Evolutionary conservation across 257 asterid species (phyloP).

Genomic region (Gentiana straminea): DNA sequence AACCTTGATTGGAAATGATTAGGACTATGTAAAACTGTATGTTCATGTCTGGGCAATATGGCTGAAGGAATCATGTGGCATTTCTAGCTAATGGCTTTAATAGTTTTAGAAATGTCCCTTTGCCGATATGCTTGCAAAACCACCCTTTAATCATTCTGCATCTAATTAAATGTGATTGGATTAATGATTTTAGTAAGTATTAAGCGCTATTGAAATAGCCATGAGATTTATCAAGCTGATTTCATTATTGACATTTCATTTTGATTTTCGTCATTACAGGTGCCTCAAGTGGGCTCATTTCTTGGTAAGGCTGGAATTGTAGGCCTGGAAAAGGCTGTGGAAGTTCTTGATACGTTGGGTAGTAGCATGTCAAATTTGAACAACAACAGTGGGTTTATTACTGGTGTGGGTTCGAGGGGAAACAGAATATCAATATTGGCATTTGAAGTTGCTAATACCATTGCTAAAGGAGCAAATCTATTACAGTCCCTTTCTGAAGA

Average conservation of each 20-base stretch:
- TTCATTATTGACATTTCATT: no score
- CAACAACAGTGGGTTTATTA: conserved; percentile 74
- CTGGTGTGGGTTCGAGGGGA: conserved; percentile 67
- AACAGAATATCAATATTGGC: conserved; percentile 69
- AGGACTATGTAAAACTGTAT: not conserved
- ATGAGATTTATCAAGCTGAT: no score
- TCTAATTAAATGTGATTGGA: no score
- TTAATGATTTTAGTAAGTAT: no score
- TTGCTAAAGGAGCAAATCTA: conserved; percentile 77
- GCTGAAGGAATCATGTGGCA: not conserved
- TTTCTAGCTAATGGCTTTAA: not conserved
- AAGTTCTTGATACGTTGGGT: conserved; percentile 90
- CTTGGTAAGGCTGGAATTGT: conserved; percentile 91
- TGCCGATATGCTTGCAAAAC: no score
- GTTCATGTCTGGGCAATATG: not conserved
- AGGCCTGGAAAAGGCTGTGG: conserved; percentile 92
- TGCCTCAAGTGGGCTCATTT: conserved; percentile 69
- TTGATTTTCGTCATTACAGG: conserved; percentile 36
- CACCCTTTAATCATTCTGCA: no score
- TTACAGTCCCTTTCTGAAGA: conserved; percentile 82
- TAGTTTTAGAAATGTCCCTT: no score
- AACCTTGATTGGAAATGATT: not conserved
- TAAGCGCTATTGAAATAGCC: no score
- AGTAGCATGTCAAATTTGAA: conserved; percentile 97
- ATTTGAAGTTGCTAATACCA: conserved; percentile 95